Evolutionary conservation across 345 rosid genomes (phyloP).

Genomic region (Pistacia atlantica): DNA sequence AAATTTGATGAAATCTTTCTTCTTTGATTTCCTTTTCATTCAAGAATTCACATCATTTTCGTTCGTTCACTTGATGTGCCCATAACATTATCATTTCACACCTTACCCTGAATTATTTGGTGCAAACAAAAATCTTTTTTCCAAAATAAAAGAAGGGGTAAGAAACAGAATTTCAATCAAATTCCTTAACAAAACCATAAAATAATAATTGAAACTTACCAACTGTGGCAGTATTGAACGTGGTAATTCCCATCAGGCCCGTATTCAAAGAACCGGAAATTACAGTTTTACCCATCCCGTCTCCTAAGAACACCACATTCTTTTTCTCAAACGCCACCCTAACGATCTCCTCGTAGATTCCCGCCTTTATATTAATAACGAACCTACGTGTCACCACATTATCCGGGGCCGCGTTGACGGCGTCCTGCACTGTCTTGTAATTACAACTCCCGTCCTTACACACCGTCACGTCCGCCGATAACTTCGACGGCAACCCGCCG

Average conservation of each 20-base stretch:
- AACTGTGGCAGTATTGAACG: slow-evolving; percentile 79
- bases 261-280: slow-evolving; percentile 63
- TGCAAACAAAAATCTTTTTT: background rate
- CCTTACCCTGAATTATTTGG: background rate
- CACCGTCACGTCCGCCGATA: slow-evolving; percentile 65
- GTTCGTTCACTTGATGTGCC: too few species aligned
- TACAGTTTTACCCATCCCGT: slow-evolving; percentile 87
- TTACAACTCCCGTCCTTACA: slow-evolving; percentile 48
- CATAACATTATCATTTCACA: background rate
- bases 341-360: slow-evolving; percentile 75
- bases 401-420: slow-evolving; percentile 79
- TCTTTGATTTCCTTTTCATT: background rate
- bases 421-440: slow-evolving; percentile 73
- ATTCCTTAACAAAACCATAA: background rate
- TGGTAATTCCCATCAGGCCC: slow-evolving; percentile 64
- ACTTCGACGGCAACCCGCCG: slow-evolving; percentile 47
- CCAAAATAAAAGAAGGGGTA: too few species aligned
- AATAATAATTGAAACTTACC: slow-evolving; percentile 40
- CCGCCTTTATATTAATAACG: slow-evolving; percentile 64
- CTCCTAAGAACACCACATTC: slow-evolving; percentile 80
- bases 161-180: background rate
- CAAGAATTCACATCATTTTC: background rate
- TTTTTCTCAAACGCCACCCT: slow-evolving; percentile 76
- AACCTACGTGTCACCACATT: slow-evolving; percentile 34
- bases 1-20: background rate